Evolutionary conservation across 2,329 filamentous ascomycete species (phyloP), one percentile per base, ranked within the genome.

Genomic region (Neonectria coccinea): DNA sequence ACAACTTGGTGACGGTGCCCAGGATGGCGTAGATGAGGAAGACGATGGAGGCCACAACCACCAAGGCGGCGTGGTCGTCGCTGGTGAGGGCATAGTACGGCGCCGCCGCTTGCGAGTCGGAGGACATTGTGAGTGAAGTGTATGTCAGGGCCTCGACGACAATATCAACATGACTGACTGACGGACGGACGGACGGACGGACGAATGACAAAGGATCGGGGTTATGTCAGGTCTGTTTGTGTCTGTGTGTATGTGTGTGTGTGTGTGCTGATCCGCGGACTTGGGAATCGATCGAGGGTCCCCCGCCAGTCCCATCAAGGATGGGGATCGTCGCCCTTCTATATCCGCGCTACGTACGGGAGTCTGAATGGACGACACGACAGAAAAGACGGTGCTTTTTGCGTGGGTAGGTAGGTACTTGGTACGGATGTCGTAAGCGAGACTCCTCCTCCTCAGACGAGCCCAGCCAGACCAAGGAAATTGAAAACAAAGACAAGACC

Each of bases 21-120:
- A 73, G 48, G 9, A 73, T 18, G 7, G 70, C 67, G 25, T 73
- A 73, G 16, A 70, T 61, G 5, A 70, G 57, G 47, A 73, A 73
- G 18, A 70, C 56, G 2, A 73, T 33, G 0, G 70, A 64, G 0
- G 70, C 64, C 5, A 71, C 63, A 16, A 73, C 70, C 14, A 73
- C 70, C 1, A 73, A 56, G 8, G 70, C 70, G 5, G 65, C 64
- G 55, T 73, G 70, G 42, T 73, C 65, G 44, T 57, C 62, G 1
- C 73, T 47, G 5, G 69, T 66, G 12, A 71, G 50, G 7, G 67
- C 65, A 4, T 73, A 73, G 18, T 69, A 73, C 27, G 70, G 67
- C 62, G 68, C 67, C 33, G 68, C 63, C 47, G 65, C 63, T 27
- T 48, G 51, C 3, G 52, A 53, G 29, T 56, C 48, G 52, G 12